Base-by-base conservation (phyloP, 2,329 filamentous ascomycete genomes). In the Penicillium sp. region DNA sequence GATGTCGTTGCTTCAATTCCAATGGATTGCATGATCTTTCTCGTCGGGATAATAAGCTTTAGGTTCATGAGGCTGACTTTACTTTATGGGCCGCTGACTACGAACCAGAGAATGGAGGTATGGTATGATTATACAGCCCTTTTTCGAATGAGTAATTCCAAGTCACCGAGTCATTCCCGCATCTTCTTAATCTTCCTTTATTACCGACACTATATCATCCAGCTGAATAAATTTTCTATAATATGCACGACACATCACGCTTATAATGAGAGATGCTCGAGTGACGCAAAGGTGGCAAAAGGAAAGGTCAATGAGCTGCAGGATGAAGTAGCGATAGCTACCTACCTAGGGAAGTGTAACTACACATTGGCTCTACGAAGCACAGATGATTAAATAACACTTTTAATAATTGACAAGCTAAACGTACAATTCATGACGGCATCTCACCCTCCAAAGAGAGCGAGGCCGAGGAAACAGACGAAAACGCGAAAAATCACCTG, bases 391-490 rank as follows among this genome's bases (percentile, higher is more conserved):
- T 45, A 45, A 51, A 22, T 50, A 53, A 37, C 33, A 54, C 59
- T 55, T 61, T 65, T 60, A 59, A 35, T 10, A 63, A 61, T 60
- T 58, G 33, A 60, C 45, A 30, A 63, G 62, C 59, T 68, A 69
- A 69, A 57, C 67, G 53, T 69, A 69, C 63, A 70, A 60, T 60
- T 70, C 68, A 65, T 70, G 50, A 70, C 61, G 45, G 53, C 61
- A 60, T 64, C 56, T 42, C 17, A 12, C 24, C 2, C 44, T n/a
- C 26, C 7, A 22, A 19, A 49, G 26, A 22, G 26, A 30, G 26
- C 24, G 61, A 59, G 56, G 58, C 30, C 40, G 24, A 61, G 45
- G 26, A 22, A 53, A 33, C 33, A 50, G 24, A 35, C 33, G 19
- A 30, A 28, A 37, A 49, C 50, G 22, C 13, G 2, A 28, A 53